These are phyloP conservation scores for Penicillium glabrum DNA, from an alignment of 2,329 filamentous ascomycete species.

Conservation along the genomic window DNA sequence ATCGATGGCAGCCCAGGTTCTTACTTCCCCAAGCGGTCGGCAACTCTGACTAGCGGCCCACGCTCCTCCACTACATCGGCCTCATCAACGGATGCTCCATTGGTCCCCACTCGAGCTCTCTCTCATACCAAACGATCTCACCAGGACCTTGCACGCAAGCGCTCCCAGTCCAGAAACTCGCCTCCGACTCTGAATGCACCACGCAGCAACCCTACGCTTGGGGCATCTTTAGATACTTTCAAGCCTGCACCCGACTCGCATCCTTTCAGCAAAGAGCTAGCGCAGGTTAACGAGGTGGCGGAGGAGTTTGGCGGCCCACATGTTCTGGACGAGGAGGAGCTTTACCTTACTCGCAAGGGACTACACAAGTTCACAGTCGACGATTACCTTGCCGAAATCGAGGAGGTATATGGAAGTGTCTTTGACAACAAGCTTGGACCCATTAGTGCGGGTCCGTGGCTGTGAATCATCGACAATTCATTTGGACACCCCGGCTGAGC, in stretches of 20 bases:
- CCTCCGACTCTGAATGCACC: slow-evolving; percentile 42
- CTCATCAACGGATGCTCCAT: slow-evolving; percentile 56
- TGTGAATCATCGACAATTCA: slow-evolving; percentile 27
- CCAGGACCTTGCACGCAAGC: slow-evolving; percentile 70
- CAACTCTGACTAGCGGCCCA: slow-evolving; percentile 61
- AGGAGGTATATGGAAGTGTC: slow-evolving; percentile 64
- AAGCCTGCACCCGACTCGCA: slow-evolving; percentile 45
- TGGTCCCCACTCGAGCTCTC: slow-evolving; percentile 73
- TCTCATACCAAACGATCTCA: slow-evolving; percentile 89
- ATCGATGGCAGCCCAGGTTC: slow-evolving; percentile 55
- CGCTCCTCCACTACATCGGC: slow-evolving; percentile 48
- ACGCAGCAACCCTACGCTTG: slow-evolving; percentile 33
- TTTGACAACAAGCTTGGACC: slow-evolving; percentile 51
- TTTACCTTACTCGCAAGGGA: slow-evolving; percentile 67
- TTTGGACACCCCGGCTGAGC: slow-evolving; percentile 19
- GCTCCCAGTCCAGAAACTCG: slow-evolving; percentile 58
- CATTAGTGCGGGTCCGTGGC: slow-evolving; percentile 39
- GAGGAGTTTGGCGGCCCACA: slow-evolving; percentile 75
- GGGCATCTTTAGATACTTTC: slow-evolving; percentile 39
- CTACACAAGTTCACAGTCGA: slow-evolving; percentile 73
- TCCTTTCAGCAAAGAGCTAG: slow-evolving; percentile 86
- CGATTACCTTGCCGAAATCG: slow-evolving; percentile 82
- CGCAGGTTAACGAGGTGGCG: slow-evolving; percentile 87
- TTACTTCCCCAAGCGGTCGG: slow-evolving; percentile 69
- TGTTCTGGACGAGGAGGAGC: slow-evolving; percentile 71